Evolutionary conservation across 1,284 basidiomycete genomes (phyloP).

Genomic region (Entoloma clypeatum): DNA sequence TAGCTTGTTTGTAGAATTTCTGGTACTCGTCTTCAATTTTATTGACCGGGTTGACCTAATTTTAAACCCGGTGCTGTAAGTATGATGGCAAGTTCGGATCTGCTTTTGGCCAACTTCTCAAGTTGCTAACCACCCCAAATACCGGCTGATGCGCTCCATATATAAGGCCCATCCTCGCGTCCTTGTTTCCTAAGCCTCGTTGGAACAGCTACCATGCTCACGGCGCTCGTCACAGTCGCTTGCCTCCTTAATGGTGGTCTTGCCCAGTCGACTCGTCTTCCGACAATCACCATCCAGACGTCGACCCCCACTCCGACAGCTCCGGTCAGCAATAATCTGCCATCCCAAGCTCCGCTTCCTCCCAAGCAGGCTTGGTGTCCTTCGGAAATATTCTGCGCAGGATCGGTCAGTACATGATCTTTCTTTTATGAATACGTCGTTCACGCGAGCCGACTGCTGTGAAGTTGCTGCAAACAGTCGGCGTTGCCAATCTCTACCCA

Average conservation of each 20-base stretch:
- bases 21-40: no score
- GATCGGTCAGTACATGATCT: slow-evolving; percentile 47
- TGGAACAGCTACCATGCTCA: no score
- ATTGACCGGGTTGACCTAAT: no score
- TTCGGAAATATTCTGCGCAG: slow-evolving; percentile 81
- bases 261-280: slow-evolving; percentile 27
- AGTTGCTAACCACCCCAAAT: no score
- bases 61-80: no score
- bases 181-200: neutral
- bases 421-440: neutral
- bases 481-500: slow-evolving; percentile 69
- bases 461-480: slow-evolving; percentile 81
- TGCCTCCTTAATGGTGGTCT: slow-evolving; percentile 24
- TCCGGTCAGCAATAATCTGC: slow-evolving; percentile 49
- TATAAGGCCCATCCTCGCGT: slow-evolving; percentile 8
- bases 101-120: no score
- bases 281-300: slow-evolving; percentile 49
- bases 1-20: no score
- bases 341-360: slow-evolving; percentile 67
- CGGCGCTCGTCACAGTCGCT: slow-evolving; percentile 22
- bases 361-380: slow-evolving; percentile 77
- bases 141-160: no score
- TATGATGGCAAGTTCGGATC: no score
- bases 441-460: slow-evolving; percentile 4
- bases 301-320: slow-evolving; percentile 62